Base-by-base conservation (phyloP, 2,329 filamentous ascomycete genomes). In the Coniella vitis region DNA sequence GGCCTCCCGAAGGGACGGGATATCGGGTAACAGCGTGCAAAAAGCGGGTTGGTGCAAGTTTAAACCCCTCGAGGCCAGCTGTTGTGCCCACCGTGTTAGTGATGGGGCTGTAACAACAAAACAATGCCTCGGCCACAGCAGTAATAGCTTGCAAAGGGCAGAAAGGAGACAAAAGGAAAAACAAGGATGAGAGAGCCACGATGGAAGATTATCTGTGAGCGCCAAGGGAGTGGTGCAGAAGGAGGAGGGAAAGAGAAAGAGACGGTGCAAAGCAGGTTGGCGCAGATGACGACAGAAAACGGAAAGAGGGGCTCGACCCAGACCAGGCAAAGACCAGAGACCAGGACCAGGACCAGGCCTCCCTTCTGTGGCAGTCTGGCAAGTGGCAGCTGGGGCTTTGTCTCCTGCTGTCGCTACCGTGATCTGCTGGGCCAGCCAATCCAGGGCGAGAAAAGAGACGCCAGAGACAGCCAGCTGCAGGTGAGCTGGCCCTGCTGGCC, bases 271-370 rank as follows among this genome's bases (percentile, higher is more conserved):
- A 47, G 41, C 37, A 50, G 50, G 43, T 50, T 53, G 51, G 51
- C 43, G 47, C 51, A 50, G 51, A 53, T 53, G 51, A 53, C 51
- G 51, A 53, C 51, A 50, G 47, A 42, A 49, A 47, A 50, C 45
- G 50, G 50, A 52, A 47, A 47, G 50, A 29, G 25, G 25, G 25
- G 25, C 25, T 29, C 25, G 25, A 10, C 5, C 25, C 25, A 29
- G 25, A 29, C 25, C 25, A 29, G 25, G n/a, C n/a, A n/a, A n/a
- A n/a, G n/a, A n/a, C n/a, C n/a, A n/a, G n/a, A n/a, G n/a, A n/a
- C n/a, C n/a, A n/a, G n/a, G n/a, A n/a, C n/a, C n/a, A n/a, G n/a
- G n/a, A n/a, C n/a, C n/a, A n/a, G n/a, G n/a, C n/a, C n/a, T n/a
- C n/a, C n/a, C n/a, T n/a, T n/a, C n/a, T n/a, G n/a, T n/a, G n/a